Evolutionary conservation across 345 rosid genomes (phyloP).

Genomic region (Brassica cretica): DNA sequence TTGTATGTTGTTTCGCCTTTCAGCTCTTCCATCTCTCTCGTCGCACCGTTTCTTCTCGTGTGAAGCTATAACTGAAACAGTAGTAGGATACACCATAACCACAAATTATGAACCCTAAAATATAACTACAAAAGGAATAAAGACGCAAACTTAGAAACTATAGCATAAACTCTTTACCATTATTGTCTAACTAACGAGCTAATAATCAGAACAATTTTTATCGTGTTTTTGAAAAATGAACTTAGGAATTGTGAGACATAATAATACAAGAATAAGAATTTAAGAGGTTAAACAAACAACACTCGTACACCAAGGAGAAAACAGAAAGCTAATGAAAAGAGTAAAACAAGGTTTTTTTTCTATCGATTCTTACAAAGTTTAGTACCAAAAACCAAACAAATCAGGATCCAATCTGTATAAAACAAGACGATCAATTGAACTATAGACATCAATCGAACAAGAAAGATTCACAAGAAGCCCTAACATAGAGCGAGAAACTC

Average conservation of each 20-base stretch:
- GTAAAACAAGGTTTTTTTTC: not conserved
- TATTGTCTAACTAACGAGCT: too few species aligned
- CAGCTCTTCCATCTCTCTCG: not conserved
- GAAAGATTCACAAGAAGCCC: not conserved
- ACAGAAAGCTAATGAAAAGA: not conserved
- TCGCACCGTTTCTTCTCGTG: too few species aligned
- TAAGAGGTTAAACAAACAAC: too few species aligned
- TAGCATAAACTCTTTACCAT: not conserved
- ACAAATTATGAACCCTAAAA: too few species aligned
- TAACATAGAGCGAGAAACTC: not conserved
- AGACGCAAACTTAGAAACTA: too few species aligned
- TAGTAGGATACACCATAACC: not conserved
- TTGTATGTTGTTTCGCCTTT: not conserved
- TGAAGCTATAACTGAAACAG: not conserved
- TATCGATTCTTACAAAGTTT: not conserved
- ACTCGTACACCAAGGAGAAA: not conserved
- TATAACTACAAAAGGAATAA: too few species aligned
- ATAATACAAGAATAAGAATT: not conserved
- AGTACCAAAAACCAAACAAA: not conserved
- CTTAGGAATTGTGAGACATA: not conserved
- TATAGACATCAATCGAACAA: too few species aligned
- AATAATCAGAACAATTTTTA: too few species aligned
- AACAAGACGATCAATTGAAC: too few species aligned
- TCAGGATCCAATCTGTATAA: not conserved
- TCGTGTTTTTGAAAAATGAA: too few species aligned